Evolutionary conservation across 2,329 filamentous ascomycete species (phyloP).

Genomic region (Exophiala oligosperma): DNA sequence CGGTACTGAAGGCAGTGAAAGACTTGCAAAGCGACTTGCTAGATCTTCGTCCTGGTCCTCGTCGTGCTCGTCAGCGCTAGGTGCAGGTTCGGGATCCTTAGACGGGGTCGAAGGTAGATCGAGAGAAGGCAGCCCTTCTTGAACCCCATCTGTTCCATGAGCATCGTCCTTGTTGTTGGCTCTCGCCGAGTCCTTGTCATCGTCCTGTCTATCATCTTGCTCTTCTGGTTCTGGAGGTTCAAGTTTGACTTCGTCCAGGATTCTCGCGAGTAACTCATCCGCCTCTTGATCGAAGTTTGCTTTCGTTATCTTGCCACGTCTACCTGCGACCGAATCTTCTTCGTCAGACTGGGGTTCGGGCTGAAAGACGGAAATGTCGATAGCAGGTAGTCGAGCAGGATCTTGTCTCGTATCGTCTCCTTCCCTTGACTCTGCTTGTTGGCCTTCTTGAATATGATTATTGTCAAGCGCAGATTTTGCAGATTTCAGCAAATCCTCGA

Average conservation of each 20-base stretch:
- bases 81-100: conserved; percentile 18
- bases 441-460: conserved; percentile 2
- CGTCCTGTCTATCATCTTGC: neutral
- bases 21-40: conserved; percentile 25
- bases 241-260: conserved; percentile 33
- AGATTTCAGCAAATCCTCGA: conserved; percentile 29
- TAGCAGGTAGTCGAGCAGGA: conserved; percentile 7
- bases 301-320: conserved; percentile 4
- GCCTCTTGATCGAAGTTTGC: conserved; percentile 29
- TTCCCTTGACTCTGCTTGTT: conserved; percentile 4
- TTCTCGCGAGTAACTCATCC: conserved; percentile 32
- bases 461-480: conserved; percentile 26
- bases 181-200: neutral
- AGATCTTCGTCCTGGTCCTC: conserved; percentile 25
- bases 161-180: no score
- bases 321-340: conserved; percentile 10
- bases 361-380: conserved; percentile 27
- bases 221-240: conserved; percentile 11
- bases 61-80: neutral
- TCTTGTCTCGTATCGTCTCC: conserved; percentile 1
- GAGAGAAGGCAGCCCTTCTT: neutral
- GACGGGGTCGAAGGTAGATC: conserved; percentile 25
- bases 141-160: conserved; percentile 1
- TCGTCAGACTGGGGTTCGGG: conserved; percentile 18
- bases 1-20: conserved; percentile 32